These are phyloP conservation scores for Fusarium hainanense DNA, from an alignment of 2,329 filamentous ascomycete genomes.

Conservation along the genomic window DNA sequence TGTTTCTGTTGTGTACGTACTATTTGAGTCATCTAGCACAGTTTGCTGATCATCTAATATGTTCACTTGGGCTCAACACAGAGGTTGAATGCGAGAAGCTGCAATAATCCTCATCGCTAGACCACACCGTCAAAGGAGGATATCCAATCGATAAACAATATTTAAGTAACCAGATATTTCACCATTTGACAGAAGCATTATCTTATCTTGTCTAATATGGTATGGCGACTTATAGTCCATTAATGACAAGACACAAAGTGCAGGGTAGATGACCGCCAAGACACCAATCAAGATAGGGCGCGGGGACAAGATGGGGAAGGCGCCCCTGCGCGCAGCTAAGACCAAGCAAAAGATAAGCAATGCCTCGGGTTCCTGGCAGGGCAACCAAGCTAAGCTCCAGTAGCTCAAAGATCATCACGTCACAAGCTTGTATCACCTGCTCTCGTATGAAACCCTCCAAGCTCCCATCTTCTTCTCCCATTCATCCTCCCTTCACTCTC, in stretches of 20 bases:
- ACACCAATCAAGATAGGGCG: constrained; percentile 16
- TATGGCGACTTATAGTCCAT: not conserved
- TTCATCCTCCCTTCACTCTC: not conserved
- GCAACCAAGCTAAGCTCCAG: constrained; percentile 34
- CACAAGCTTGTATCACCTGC: constrained; percentile 38
- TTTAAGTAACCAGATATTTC: not conserved
- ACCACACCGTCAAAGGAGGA: no score
- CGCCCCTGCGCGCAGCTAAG: not conserved
- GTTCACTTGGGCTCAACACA: no score
- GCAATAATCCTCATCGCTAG: not conserved
- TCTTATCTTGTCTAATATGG: not conserved
- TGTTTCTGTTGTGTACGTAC: not conserved
- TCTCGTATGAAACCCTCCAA: constrained; percentile 9
- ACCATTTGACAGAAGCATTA: no score
- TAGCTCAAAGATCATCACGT: constrained; percentile 34
- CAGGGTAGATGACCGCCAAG: constrained; percentile 22
- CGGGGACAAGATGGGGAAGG: not conserved
- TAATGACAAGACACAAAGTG: not conserved
- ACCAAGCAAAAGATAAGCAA: constrained; percentile 34
- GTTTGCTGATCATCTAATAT: no score
- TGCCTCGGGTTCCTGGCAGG: constrained; percentile 37
- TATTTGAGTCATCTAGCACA: no score
- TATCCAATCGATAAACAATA: not conserved
- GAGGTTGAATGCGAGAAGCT: not conserved
- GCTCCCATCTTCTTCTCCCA: not conserved